Base-by-base conservation (phyloP, 495 filamentous ascomycete genomes). In the Penicillium lagena region DNA sequence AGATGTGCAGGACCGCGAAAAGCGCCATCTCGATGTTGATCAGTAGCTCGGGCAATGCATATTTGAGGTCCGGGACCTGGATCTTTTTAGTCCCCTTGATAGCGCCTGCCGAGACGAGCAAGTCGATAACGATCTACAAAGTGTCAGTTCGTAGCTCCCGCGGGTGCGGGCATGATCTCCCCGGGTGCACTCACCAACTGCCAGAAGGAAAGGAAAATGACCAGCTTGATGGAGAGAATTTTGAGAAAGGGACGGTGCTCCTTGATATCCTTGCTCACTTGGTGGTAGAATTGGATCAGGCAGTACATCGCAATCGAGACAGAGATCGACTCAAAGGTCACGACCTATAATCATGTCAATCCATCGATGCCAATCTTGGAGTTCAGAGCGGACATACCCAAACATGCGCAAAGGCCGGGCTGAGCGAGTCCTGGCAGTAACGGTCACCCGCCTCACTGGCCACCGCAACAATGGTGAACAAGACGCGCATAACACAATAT, bases 131-230 rank as follows among this genome's bases (percentile, higher is more conserved):
- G 42, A 80, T 76, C 77, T 77, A 45, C 13, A 40, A 22, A 22
- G 22, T 22, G 22, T 22, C 22, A 22, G 22, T 22, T 22, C 22
- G 22, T 3, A 22, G 22, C 22, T 3, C 22, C 6, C 2, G 22
- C 22, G 2, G 2, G 6, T 22, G 6, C 4, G 22, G 22, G 22
- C 22, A 22, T 4, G 3, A 6, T 22, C 0, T 22, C 22, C 22
- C 39, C 12, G n/a, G 36, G 49, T 22, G 42, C 40, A 45, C 70
- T 58, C 59, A 78, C 75, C 35, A 77, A 79, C 58, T 96, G 90
- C 90, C 90, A 96, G 65, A 95, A 96, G 6, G 86, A 93, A 43
- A 96, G 74, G 73, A 95, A 96, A 61, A 96, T 93, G 51, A 95
- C 90, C 32, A 95, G 77, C 56, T 95, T 95, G 59, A 96, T 95